Conservation (phyloP, 2,329 filamentous ascomycete genomes). For the Neospermospora avenae region DNA sequence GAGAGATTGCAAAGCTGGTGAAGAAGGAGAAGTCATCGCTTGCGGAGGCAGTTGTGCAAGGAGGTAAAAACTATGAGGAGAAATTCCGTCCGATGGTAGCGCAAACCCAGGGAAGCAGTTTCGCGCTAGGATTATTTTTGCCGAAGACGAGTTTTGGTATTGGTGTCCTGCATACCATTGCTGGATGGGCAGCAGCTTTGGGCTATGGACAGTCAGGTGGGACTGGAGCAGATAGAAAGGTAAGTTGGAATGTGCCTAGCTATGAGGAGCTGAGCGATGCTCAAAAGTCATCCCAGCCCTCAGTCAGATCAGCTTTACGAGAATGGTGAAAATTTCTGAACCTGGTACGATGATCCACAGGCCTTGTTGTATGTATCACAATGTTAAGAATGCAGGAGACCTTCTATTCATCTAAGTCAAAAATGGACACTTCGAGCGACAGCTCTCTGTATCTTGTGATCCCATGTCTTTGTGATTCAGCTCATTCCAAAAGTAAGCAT, state of each 20-base stretch:
- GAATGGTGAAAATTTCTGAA: too few relatives aligned
- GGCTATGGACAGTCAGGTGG: background rate
- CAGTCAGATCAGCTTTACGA: background rate
- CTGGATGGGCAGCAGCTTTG: background rate
- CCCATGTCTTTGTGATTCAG: too few relatives aligned
- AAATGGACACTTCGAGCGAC: too few relatives aligned
- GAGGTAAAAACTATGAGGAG: background rate
- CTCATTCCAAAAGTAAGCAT: too few relatives aligned
- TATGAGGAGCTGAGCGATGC: background rate
- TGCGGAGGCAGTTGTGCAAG: background rate
- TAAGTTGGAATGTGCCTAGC: background rate
- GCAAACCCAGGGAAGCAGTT: background rate
- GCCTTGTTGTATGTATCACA: too few relatives aligned
- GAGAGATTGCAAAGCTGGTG: constrained; percentile 42
- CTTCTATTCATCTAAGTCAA: too few relatives aligned
- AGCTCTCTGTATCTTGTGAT: too few relatives aligned
- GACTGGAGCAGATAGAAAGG: background rate
- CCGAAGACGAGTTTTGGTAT: background rate
- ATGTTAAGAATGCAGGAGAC: too few relatives aligned
- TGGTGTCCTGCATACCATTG: background rate
- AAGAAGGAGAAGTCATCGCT: background rate
- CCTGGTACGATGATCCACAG: too few relatives aligned
- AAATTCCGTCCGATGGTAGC: background rate
- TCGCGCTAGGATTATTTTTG: background rate
- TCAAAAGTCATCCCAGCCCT: background rate